Percentiles rank a stretch among this genome's conserved stretches.
Evolutionary conservation across 2,329 filamentous ascomycete genomes (phyloP).

Genomic region (Chrysoporthe deuterocubensis): DNA sequence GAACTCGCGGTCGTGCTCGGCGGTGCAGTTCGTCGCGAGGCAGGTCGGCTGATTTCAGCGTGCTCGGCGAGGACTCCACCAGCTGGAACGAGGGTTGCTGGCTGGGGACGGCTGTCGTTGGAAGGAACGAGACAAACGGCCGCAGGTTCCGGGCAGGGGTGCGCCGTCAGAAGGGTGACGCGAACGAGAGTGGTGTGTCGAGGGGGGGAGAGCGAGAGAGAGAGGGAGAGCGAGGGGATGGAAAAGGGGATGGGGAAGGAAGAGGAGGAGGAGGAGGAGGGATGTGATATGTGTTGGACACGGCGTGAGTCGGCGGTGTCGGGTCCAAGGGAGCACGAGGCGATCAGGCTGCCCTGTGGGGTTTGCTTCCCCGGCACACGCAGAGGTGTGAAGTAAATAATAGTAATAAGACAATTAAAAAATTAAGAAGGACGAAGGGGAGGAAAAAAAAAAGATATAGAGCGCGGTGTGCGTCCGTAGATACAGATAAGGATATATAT

Average conservation of each 20-base stretch:
- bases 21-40: neutral
- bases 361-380: neutral
- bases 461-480: too few relatives aligned
- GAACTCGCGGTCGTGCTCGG: neutral
- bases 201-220: constrained; percentile 12
- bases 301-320: neutral
- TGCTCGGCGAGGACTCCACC: neutral
- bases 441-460: too few relatives aligned
- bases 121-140: constrained; percentile 1
- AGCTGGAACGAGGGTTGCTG: neutral
- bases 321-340: neutral
- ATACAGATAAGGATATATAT: neutral
- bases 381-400: neutral
- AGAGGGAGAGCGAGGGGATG: constrained; percentile 4
- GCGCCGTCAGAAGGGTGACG: neutral
- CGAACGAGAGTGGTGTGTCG: neutral
- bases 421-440: neutral
- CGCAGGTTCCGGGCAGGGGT: neutral
- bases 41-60: neutral
- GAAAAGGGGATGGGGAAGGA: constrained; percentile 8
- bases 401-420: neutral
- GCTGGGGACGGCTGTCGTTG: neutral
- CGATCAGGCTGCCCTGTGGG: neutral
- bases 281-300: neutral
- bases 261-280: constrained; percentile 4